Evolutionary conservation across 2,329 filamentous ascomycete genomes (phyloP).

Genomic region (Pseudogymnoascus sp.): DNA sequence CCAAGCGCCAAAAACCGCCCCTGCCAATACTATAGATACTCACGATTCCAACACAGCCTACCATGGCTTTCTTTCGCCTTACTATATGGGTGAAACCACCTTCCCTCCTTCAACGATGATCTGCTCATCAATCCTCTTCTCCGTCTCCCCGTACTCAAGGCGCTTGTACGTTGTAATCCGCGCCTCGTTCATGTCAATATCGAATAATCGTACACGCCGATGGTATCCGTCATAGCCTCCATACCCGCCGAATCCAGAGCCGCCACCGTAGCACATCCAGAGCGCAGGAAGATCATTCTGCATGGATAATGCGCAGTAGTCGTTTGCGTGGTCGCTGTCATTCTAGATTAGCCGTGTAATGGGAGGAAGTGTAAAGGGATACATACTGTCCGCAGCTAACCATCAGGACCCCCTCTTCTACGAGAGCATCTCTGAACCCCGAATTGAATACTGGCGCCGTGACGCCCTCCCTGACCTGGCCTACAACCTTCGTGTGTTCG

Average conservation of each 20-base stretch:
- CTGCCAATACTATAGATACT: neutral
- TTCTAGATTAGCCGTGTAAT: conserved; percentile 18
- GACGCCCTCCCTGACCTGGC: conserved; percentile 58
- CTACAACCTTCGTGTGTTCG: conserved; percentile 50
- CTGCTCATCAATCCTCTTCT: conserved; percentile 51
- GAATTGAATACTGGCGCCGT: conserved; percentile 87
- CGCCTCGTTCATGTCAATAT: conserved; percentile 85
- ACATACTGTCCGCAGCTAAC: conserved; percentile 86
- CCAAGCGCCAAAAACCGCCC: conserved; percentile 1
- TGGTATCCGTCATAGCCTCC: conserved; percentile 82
- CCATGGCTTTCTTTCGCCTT: neutral
- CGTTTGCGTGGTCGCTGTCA: conserved; percentile 80
- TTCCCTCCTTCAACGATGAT: conserved; percentile 57
- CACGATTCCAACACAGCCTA: neutral
- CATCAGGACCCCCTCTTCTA: conserved; percentile 76
- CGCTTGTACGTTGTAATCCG: conserved; percentile 89
- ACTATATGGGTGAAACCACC: conserved; percentile 17
- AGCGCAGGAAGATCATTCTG: conserved; percentile 49
- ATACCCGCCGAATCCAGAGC: conserved; percentile 87
- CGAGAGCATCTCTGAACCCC: conserved; percentile 82
- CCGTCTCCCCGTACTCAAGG: conserved; percentile 56
- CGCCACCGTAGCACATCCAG: conserved; percentile 98
- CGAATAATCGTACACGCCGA: conserved; percentile 78
- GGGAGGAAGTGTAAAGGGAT: conserved; percentile 5
- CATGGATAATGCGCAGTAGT: conserved; percentile 72